Evolutionary conservation across 345 rosid genomes (phyloP), one percentile per base, ranked within the genome.

Genomic region (Boechera retrofracta): DNA sequence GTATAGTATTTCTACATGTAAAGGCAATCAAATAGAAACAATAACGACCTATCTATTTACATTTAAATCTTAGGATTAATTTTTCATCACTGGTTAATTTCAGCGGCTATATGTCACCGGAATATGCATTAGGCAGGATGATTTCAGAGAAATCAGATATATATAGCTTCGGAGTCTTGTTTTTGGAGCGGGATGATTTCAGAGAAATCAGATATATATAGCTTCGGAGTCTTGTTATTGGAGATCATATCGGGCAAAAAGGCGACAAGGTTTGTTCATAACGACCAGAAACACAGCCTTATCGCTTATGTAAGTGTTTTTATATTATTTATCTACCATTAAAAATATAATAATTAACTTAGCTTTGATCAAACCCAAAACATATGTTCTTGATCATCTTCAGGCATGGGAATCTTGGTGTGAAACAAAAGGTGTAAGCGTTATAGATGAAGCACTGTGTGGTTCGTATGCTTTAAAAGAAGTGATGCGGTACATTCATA

Each of bases 341-440:
- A 0, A 3, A 1, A 28, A n/a, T n/a, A n/a, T n/a, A 4, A 18
- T 13, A 58, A 33, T 11, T n/a, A 35, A 58, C 4, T 58, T 58
- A 16, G 12, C 7, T 58, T 58, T n/a, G 28, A 35, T 4, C 24
- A 59, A 35, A n/a, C 13, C 28, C 7, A n/a, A 35, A 7, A 8
- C 5, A 8, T 59, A 35, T n/a, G 6, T n/a, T 0, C 15, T 58
- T 58, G 11, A 58, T 58, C 3, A n/a, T 7, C 63, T 59, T 59
- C 44, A 59, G 64, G 64, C 44, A 16, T 16, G 64, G 28, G 44
- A 59, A 9, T n/a, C 44, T 35, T 35, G 64, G 64, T 35, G 44
- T 3, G 28, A 33, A 16, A 59, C 64, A 59, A 9, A 59, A 33
- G 64, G 44, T 59, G 13, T 59, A 59, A 33, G 6, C 64, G 35